A percentile compares a stretch with the other conserved stretches of the same genome.
Evolutionary conservation across 148 eudicot species (phyloP).

Genomic region (Rhododendron ferrugineum): DNA sequence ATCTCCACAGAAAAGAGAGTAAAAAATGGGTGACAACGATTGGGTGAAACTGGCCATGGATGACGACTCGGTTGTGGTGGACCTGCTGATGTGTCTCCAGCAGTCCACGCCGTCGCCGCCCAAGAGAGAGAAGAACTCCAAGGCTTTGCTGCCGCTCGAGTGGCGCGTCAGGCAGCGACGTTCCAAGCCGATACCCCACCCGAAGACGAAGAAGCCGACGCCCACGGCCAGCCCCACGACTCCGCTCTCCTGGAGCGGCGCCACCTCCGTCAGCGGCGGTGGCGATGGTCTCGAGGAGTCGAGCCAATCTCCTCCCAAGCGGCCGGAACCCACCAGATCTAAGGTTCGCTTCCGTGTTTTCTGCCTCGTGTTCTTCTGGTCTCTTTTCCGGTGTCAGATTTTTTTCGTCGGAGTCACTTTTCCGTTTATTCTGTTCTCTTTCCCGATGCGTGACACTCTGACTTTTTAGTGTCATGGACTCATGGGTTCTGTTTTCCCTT

Average conservation of each 20-base stretch:
- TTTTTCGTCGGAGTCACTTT: not conserved
- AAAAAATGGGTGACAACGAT: conserved; percentile 25
- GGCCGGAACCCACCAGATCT: conserved; percentile 27
- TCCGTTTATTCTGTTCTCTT: not conserved
- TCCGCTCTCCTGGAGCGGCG: conserved; percentile 47
- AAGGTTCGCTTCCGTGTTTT: conserved; percentile 20
- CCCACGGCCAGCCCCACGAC: conserved; percentile 43
- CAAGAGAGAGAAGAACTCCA: not conserved
- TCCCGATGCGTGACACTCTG: conserved; percentile 3
- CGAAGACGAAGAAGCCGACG: conserved; percentile 4
- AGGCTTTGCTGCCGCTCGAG: conserved; percentile 16
- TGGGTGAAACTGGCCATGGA: conserved; percentile 34
- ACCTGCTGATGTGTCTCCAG: conserved; percentile 27
- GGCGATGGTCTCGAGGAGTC: conserved; percentile 33
- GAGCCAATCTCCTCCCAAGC: conserved; percentile 14
- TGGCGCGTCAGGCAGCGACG: conserved; percentile 41
- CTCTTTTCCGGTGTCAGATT: conserved; percentile 4
- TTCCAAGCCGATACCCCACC: conserved; percentile 11
- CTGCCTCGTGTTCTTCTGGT: not conserved
- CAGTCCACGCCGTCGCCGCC: not conserved
- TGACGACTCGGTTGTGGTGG: conserved; percentile 31
- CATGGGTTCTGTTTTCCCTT: not conserved
- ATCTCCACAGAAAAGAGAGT: not conserved
- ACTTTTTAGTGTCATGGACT: conserved; percentile 6
- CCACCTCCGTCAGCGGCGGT: conserved; percentile 30